A percentile compares a stretch with the other conserved stretches of the same genome.
Evolutionary conservation across 2,329 filamentous ascomycete genomes (phyloP).

Genomic region (Xylaria sp.): DNA sequence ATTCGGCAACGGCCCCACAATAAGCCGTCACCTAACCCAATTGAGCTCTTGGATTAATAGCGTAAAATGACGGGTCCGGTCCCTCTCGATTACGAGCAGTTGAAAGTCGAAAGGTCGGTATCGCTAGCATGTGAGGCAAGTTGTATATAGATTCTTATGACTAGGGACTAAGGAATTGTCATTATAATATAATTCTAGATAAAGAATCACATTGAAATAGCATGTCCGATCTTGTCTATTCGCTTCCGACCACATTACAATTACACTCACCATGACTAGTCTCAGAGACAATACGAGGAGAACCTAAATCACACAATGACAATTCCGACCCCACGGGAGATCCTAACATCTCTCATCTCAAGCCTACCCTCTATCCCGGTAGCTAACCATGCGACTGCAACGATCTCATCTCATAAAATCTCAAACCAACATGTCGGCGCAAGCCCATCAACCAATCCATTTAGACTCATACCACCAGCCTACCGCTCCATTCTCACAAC

Average conservation of each 20-base stretch:
- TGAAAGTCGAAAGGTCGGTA: too few species aligned
- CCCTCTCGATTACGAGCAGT: too few species aligned
- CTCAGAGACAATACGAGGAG: not conserved
- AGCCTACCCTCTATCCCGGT: conserved; percentile 52
- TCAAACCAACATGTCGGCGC: conserved; percentile 13
- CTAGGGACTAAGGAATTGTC: not conserved
- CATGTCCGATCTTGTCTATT: not conserved
- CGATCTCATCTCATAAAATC: conserved; percentile 29
- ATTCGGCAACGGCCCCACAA: not conserved
- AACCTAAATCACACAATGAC: conserved; percentile 22
- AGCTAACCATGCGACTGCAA: conserved; percentile 33
- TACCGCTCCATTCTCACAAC: conserved; percentile 73
- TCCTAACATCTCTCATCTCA: conserved; percentile 62
- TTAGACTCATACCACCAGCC: conserved; percentile 51
- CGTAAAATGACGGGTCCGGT: not conserved
- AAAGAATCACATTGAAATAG: not conserved
- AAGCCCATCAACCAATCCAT: conserved; percentile 47
- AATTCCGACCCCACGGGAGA: conserved; percentile 54
- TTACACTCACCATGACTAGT: not conserved
- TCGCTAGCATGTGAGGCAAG: too few species aligned
- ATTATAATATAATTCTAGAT: not conserved
- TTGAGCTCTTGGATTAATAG: not conserved
- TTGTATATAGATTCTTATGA: too few species aligned
- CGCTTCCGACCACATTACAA: not conserved
- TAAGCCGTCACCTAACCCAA: not conserved